Evolutionary conservation across 257 asterid genomes (phyloP).

Genomic region (Hygrophila difformis): DNA sequence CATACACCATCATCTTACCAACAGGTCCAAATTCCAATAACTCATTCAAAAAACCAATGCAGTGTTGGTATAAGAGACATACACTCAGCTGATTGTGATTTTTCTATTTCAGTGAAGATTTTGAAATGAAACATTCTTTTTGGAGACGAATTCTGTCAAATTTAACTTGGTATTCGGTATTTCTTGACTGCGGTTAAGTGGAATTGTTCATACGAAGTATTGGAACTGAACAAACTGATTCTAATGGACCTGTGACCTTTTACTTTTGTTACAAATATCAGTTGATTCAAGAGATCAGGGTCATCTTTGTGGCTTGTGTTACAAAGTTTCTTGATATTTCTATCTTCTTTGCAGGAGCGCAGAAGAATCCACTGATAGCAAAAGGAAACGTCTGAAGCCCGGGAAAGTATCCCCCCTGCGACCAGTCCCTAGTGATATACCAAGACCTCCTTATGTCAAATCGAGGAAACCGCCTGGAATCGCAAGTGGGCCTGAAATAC

Average conservation of each 20-base stretch:
- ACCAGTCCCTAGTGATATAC: constrained; percentile 73
- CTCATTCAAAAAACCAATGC: background rate
- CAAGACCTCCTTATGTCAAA: constrained; percentile 71
- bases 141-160: no score
- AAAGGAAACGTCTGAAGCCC: constrained; percentile 54
- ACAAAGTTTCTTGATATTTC: constrained; percentile 10
- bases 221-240: background rate
- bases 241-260: background rate
- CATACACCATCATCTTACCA: no score
- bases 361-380: constrained; percentile 40
- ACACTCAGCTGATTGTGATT: no score
- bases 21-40: no score
- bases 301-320: background rate
- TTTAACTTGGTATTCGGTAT: background rate
- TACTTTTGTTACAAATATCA: background rate
- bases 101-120: no score
- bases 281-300: background rate
- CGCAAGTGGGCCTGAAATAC: constrained; percentile 62
- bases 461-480: constrained; percentile 77
- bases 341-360: constrained; percentile 30
- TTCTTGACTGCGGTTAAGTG: constrained; percentile 3
- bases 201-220: background rate
- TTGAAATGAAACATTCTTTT: no score
- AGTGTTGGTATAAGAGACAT: no score
- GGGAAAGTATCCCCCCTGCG: constrained; percentile 78